These are phyloP conservation scores for Dictyostelium capitatum DNA, from an alignment of 78 protist genomes.

Conservation along the genomic window DNA sequence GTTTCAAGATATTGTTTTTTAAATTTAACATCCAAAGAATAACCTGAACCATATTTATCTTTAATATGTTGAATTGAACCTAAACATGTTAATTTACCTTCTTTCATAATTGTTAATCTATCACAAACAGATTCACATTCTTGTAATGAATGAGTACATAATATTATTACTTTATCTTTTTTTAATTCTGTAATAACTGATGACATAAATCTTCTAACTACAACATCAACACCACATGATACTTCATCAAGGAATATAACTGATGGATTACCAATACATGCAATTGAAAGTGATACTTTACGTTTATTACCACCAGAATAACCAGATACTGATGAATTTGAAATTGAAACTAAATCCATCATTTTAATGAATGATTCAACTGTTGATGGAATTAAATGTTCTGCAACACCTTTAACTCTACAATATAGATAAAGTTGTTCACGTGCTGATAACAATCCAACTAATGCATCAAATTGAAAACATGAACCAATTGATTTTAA, in stretches of 20 bases:
- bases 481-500: constrained; percentile 90
- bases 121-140: constrained; percentile 85
- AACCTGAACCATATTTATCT: constrained; percentile 66
- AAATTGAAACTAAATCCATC: constrained; percentile 57
- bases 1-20: constrained; percentile 29
- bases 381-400: background rate
- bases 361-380: constrained; percentile 27
- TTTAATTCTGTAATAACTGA: constrained; percentile 38
- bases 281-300: constrained; percentile 85
- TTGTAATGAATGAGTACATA: constrained; percentile 89
- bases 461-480: constrained; percentile 93
- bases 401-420: constrained; percentile 81
- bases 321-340: background rate
- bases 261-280: constrained; percentile 85
- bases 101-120: constrained; percentile 93
- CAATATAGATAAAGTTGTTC: constrained; percentile 91
- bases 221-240: constrained; percentile 82
- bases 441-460: constrained; percentile 82
- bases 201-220: constrained; percentile 84
- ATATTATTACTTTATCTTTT: constrained; percentile 62
- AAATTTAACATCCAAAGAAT: constrained; percentile 39
- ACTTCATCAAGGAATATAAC: constrained; percentile 87
- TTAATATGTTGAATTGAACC: constrained; percentile 82
- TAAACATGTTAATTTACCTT: constrained; percentile 80
- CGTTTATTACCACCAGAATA: constrained; percentile 94